Conservation (phyloP, 495 filamentous ascomycete species). For the Pseudevernia furfuracea region DNA sequence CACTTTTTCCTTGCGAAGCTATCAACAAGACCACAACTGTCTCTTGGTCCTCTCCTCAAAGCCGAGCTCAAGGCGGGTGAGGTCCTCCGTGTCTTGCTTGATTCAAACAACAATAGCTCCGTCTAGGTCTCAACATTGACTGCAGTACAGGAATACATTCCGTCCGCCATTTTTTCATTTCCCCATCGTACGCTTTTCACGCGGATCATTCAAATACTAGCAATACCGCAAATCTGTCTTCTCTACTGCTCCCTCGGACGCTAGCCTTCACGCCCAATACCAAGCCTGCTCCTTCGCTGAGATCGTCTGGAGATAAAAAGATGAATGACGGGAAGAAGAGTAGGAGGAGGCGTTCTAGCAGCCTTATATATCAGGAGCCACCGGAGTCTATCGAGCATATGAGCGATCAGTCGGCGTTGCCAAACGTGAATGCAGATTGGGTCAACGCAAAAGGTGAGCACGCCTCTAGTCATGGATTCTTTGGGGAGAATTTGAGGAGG, state of each 20-base stretch:
- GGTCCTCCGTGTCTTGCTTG: background rate
- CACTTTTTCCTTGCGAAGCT: background rate
- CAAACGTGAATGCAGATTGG: conserved; percentile 96
- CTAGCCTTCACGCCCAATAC: conserved; percentile 73
- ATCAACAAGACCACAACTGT: background rate
- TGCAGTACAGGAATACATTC: background rate
- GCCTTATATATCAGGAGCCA: conserved; percentile 92
- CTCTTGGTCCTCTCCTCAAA: background rate
- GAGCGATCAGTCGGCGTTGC: conserved; percentile 88
- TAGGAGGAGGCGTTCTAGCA: conserved; percentile 84
- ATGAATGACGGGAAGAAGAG: conserved; percentile 58
- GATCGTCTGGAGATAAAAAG: conserved; percentile 37
- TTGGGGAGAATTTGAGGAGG: background rate
- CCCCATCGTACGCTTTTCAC: background rate
- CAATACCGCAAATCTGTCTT: conserved; percentile 82
- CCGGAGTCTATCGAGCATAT: conserved; percentile 89
- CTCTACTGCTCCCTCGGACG: conserved; percentile 68
- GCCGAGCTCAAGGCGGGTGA: background rate
- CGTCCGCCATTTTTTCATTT: background rate
- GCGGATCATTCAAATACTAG: conserved; percentile 10
- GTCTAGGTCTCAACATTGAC: conserved; percentile 2
- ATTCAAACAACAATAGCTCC: background rate
- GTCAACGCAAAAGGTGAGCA: conserved; percentile 92
- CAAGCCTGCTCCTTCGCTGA: conserved; percentile 51
- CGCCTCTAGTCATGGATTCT: background rate